A percentile compares a stretch with the other conserved stretches of the same genome.
Conservation (phyloP, 768 basidiomycete genomes). For the Rhodosporidiobolus sp. region DNA sequence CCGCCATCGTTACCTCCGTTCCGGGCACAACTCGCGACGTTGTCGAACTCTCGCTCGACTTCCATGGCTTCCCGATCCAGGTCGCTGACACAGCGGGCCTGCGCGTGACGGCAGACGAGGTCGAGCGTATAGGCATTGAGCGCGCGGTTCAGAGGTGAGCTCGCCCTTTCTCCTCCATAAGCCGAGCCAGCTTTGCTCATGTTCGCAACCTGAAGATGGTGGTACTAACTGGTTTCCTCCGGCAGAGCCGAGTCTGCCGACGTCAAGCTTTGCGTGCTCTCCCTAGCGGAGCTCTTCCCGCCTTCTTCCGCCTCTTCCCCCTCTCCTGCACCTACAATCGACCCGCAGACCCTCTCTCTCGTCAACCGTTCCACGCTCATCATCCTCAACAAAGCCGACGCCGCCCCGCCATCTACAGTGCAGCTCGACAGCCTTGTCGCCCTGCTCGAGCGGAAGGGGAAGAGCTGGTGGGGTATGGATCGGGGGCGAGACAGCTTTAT, state of each 20-base stretch:
- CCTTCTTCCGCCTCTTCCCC: neutral
- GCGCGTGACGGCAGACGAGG: conserved; percentile 62
- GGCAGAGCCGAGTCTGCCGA: conserved; percentile 62
- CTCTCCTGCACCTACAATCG: conserved; percentile 2
- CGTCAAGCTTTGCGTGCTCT: conserved; percentile 73
- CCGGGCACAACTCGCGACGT: conserved; percentile 89
- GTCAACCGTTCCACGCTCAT: conserved; percentile 62
- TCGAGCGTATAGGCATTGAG: conserved; percentile 78
- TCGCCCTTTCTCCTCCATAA: neutral
- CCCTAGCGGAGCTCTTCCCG: conserved; percentile 57
- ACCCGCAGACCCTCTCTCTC: conserved; percentile 53
- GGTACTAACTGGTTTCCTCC: neutral
- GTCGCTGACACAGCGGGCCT: conserved; percentile 85
- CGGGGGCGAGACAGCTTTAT: neutral
- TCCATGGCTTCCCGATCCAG: conserved; percentile 77
- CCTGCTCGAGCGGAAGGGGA: neutral
- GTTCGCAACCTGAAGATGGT: no score
- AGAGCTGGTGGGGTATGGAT: neutral
- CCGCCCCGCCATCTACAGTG: neutral
- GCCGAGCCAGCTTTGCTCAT: no score
- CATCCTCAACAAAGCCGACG: conserved; percentile 75
- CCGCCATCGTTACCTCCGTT: conserved; percentile 80
- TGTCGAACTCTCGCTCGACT: conserved; percentile 76
- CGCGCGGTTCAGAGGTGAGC: conserved; percentile 66
- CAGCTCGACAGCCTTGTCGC: conserved; percentile 4